Conservation (phyloP, 2,329 filamentous ascomycete genomes). For the Aspergillus sp. region DNA sequence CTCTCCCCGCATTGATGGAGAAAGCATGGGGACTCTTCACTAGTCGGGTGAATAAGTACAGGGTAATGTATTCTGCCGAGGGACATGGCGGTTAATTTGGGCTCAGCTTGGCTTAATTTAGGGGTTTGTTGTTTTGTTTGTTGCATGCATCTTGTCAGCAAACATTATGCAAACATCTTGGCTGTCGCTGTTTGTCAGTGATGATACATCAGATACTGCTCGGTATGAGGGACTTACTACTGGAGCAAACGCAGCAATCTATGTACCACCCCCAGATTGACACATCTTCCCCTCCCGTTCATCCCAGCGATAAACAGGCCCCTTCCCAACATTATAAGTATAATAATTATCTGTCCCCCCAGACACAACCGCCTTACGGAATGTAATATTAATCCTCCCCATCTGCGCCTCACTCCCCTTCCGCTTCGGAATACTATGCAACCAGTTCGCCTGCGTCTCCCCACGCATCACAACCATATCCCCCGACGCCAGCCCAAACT, state of each 20-base stretch:
- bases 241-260: no score
- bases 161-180: no score
- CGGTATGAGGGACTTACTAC: no score
- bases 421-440: constrained; percentile 76
- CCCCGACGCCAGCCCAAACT: constrained; percentile 60
- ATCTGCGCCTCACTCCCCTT: constrained; percentile 64
- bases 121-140: not conserved
- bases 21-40: not conserved
- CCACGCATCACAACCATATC: constrained; percentile 81
- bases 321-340: constrained; percentile 74
- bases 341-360: constrained; percentile 81
- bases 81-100: not conserved
- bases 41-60: not conserved
- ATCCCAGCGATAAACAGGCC: constrained; percentile 69
- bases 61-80: not conserved
- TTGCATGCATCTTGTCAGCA: no score
- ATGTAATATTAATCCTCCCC: constrained; percentile 74
- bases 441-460: constrained; percentile 71
- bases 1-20: constrained; percentile 3
- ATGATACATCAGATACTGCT: no score
- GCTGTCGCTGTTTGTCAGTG: no score
- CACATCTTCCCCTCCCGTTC: constrained; percentile 34
- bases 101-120: no score
- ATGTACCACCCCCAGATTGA: no score
- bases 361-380: constrained; percentile 68